These are phyloP conservation scores for Tetrahymena borealis DNA, from an alignment of 73 alveolate species.

Conservation along the genomic window DNA sequence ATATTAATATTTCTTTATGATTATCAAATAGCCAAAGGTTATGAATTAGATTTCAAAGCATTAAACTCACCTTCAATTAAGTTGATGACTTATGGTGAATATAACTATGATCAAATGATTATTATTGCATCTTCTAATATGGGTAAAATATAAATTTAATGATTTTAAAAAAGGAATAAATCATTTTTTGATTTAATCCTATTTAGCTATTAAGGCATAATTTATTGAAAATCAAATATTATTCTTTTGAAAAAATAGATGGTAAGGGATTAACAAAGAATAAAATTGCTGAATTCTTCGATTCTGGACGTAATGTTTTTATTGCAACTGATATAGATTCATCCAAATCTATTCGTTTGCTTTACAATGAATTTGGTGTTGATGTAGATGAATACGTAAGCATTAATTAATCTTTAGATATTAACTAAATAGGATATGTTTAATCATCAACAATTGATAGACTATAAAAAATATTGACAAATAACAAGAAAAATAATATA, in stretches of 20 bases:
- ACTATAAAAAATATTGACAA: no score
- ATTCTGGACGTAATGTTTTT: slow-evolving; percentile 31
- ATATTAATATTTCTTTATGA: background rate
- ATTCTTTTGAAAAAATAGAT: background rate
- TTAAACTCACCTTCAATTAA: slow-evolving; percentile 22
- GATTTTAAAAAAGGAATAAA: background rate
- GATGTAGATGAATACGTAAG: slow-evolving; percentile 36
- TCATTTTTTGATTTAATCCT: background rate
- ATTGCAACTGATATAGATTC: slow-evolving; percentile 12
- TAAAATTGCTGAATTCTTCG: slow-evolving; percentile 23
- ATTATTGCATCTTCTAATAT: background rate
- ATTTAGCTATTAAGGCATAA: background rate
- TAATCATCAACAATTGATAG: no score
- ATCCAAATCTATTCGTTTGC: slow-evolving; percentile 11
- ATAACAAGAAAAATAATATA: no score
- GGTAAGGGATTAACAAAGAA: background rate
- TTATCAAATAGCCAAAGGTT: background rate
- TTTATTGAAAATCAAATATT: background rate
- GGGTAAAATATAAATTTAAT: background rate
- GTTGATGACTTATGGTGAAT: slow-evolving; percentile 32
- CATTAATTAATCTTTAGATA: background rate
- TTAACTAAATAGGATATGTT: no score
- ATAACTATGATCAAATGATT: slow-evolving; percentile 28
- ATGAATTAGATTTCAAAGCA: slow-evolving; percentile 17
- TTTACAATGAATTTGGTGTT: slow-evolving; percentile 23